A percentile compares a stretch with the other conserved stretches of the same genome.
Conservation (phyloP, 2,329 filamentous ascomycete genomes). For the Microdochium trichocladiopsis region DNA sequence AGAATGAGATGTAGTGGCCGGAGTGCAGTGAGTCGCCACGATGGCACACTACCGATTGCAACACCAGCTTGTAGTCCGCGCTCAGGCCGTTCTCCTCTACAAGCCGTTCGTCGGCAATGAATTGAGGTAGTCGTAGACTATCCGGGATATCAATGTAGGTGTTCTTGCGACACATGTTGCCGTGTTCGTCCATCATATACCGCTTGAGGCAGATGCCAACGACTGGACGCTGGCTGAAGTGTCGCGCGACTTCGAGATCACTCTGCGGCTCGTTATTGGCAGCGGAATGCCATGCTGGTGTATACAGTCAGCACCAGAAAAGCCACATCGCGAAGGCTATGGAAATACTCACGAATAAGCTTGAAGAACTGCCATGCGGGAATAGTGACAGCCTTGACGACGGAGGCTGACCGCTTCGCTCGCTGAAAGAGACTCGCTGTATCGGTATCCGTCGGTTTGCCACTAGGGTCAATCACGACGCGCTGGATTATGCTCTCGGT, state of each 20-base stretch:
- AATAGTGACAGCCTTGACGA: constrained; percentile 80
- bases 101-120: constrained; percentile 73
- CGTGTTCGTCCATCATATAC: constrained; percentile 68
- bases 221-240: constrained; percentile 80
- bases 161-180: constrained; percentile 63
- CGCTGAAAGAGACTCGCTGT: constrained; percentile 33
- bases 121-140: constrained; percentile 75
- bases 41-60: constrained; percentile 92
- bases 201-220: constrained; percentile 90
- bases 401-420: constrained; percentile 38
- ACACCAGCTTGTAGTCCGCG: constrained; percentile 85
- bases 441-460: constrained; percentile 33
- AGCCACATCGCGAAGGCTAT: not conserved
- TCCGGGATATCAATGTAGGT: constrained; percentile 88
- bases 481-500: constrained; percentile 55
- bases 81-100: constrained; percentile 60
- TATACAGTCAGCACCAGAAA: constrained; percentile 21
- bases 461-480: constrained; percentile 45
- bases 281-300: constrained; percentile 73
- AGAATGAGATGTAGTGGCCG: constrained; percentile 86
- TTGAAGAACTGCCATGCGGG: constrained; percentile 98
- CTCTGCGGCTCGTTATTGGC: constrained; percentile 44
- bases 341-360: constrained; percentile 64
- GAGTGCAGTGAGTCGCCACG: constrained; percentile 78
- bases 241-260: constrained; percentile 78